Evolutionary conservation across 2,329 filamentous ascomycete genomes (phyloP).

Genomic region (Bertia moriformis): DNA sequence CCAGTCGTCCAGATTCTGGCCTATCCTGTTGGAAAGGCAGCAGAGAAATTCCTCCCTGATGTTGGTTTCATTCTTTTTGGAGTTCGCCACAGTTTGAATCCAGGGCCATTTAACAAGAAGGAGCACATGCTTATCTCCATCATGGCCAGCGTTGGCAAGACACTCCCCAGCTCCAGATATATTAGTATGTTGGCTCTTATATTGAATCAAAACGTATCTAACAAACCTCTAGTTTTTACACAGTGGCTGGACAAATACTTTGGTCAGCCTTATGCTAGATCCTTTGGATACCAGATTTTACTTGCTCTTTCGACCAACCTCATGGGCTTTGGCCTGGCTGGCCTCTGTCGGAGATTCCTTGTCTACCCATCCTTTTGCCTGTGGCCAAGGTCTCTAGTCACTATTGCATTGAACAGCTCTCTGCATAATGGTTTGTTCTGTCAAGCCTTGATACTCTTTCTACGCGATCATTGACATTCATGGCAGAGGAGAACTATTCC

Average conservation of each 20-base stretch:
- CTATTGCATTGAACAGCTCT: slow-evolving; percentile 30
- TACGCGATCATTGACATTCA: slow-evolving; percentile 30
- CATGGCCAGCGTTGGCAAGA: too few species aligned
- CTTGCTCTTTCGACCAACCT: slow-evolving; percentile 35
- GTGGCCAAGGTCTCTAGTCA: slow-evolving; percentile 32
- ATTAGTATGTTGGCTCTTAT: too few species aligned
- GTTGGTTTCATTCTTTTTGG: slow-evolving; percentile 20
- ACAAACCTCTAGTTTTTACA: slow-evolving; percentile 30
- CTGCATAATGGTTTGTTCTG: too few species aligned
- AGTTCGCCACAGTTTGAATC: slow-evolving; percentile 32
- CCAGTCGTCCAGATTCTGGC: slow-evolving; percentile 24
- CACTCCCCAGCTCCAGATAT: too few species aligned
- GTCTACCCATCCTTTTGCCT: slow-evolving; percentile 34
- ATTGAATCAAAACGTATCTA: slow-evolving; percentile 43
- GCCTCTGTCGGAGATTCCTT: slow-evolving; percentile 30
- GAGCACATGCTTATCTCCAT: slow-evolving; percentile 44
- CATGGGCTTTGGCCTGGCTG: slow-evolving; percentile 39
- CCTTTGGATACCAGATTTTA: slow-evolving; percentile 32
- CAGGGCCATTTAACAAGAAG: slow-evolving; percentile 41
- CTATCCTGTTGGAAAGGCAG: slow-evolving; percentile 19
- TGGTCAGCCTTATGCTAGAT: slow-evolving; percentile 30
- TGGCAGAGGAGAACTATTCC: slow-evolving; percentile 21
- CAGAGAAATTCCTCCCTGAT: slow-evolving; percentile 19
- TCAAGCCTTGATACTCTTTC: too few species aligned
- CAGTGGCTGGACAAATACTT: slow-evolving; percentile 33